Evolutionary conservation across 345 rosid species (phyloP).

Genomic region (Gossypium bickii): DNA sequence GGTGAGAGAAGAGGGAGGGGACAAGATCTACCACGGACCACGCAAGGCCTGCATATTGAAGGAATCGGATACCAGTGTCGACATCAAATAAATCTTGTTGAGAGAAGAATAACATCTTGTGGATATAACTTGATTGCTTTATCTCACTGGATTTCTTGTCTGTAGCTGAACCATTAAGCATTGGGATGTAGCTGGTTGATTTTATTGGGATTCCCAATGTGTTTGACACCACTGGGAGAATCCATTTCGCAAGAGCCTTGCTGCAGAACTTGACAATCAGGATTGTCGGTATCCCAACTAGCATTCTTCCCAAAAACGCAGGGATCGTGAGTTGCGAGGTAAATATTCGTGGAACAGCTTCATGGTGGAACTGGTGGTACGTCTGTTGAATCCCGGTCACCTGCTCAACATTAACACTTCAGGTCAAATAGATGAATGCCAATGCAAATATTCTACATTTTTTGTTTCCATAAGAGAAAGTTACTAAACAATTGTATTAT

Average conservation of each 20-base stretch:
- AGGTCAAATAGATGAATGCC: neutral
- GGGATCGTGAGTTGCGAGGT: constrained; percentile 40
- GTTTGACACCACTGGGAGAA: constrained; percentile 67
- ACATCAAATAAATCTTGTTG: constrained; percentile 55
- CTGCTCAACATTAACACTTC: constrained; percentile 31
- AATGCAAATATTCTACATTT: neutral
- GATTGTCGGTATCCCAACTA: constrained; percentile 82
- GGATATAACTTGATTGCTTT: constrained; percentile 50
- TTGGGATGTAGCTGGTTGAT: constrained; percentile 63
- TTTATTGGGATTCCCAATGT: constrained; percentile 70
- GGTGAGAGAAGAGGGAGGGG: constrained; percentile 43
- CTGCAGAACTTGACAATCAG: constrained; percentile 85
- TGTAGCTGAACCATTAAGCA: constrained; percentile 38
- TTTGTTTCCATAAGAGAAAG: neutral
- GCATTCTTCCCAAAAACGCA: constrained; percentile 58
- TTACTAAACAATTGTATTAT: neutral
- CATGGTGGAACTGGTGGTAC: constrained; percentile 88
- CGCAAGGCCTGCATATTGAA: constrained; percentile 92
- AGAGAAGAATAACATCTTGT: constrained; percentile 43
- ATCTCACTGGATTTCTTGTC: constrained; percentile 44
- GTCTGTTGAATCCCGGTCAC: constrained; percentile 83
- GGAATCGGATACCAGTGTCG: constrained; percentile 80
- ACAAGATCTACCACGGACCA: constrained; percentile 58
- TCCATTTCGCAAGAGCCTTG: constrained; percentile 85
- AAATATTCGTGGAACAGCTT: constrained; percentile 55